A percentile compares a stretch with the other conserved stretches of the same genome.
Evolutionary conservation across 2,329 filamentous ascomycete genomes (phyloP).

Genomic region (Trichoderma endophyticum): DNA sequence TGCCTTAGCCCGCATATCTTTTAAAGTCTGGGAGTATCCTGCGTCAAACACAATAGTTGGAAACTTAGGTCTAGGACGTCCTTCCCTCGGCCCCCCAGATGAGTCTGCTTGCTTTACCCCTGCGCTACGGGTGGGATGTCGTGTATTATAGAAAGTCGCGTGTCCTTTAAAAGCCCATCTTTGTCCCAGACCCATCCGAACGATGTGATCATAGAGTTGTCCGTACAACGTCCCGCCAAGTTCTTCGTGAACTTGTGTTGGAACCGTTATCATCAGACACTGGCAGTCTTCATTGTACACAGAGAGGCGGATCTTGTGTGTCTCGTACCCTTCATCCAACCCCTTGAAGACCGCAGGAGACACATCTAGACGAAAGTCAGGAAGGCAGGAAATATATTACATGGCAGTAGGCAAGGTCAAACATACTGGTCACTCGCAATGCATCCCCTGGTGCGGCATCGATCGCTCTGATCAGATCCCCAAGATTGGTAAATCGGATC

Average conservation of each 20-base stretch:
- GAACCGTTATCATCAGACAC: background rate
- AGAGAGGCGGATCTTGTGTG: background rate
- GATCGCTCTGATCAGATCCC: background rate
- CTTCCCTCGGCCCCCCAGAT: background rate
- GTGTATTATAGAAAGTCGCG: background rate
- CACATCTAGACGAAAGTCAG: background rate
- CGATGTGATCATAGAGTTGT: background rate
- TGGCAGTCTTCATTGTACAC: background rate
- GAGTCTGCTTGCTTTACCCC: background rate
- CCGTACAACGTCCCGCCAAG: background rate
- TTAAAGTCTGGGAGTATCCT: background rate
- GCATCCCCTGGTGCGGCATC: background rate
- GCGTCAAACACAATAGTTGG: background rate
- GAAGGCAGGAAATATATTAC: background rate
- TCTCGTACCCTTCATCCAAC: background rate
- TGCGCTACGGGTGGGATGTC: background rate
- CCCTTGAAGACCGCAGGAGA: background rate
- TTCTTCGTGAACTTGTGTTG: background rate
- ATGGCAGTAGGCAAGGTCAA: background rate
- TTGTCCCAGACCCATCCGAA: background rate
- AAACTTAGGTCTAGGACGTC: background rate
- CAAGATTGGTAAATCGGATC: background rate
- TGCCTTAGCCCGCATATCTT: background rate
- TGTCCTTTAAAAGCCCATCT: background rate
- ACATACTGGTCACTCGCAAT: background rate